These are phyloP conservation scores for Phialophora verrucosa DNA, from an alignment of 2,329 filamentous ascomycete genomes.

Conservation along the genomic window DNA sequence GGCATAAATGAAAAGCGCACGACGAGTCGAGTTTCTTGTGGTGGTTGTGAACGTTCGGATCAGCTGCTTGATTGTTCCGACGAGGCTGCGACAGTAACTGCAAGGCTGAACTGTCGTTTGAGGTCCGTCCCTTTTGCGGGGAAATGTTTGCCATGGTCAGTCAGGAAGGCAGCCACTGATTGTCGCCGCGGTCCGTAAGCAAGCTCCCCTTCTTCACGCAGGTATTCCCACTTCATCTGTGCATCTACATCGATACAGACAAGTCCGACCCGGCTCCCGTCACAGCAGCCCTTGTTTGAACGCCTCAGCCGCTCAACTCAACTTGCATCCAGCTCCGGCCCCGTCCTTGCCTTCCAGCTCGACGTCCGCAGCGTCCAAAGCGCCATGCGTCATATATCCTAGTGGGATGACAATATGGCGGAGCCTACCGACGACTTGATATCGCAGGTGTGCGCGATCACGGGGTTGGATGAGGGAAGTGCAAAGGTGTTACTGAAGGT, in stretches of 20 bases:
- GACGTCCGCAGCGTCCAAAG: background rate
- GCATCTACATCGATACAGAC: background rate
- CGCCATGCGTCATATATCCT: background rate
- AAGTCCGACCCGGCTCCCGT: background rate
- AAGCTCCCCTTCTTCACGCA: background rate
- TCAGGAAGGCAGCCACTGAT: no score
- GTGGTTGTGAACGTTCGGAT: no score
- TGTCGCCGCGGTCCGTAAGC: background rate
- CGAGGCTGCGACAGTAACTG: background rate
- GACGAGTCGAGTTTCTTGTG: background rate
- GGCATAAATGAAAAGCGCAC: background rate
- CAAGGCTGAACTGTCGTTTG: background rate
- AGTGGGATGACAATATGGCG: slow-evolving; percentile 22
- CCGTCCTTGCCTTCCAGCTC: background rate
- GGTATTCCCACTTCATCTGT: background rate
- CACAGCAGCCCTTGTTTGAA: background rate
- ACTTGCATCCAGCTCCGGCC: no score
- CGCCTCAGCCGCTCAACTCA: background rate
- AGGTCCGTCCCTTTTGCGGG: background rate
- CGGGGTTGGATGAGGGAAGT: slow-evolving; percentile 25
- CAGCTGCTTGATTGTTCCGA: background rate
- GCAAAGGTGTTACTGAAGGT: slow-evolving; percentile 31
- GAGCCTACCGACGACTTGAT: slow-evolving; percentile 27
- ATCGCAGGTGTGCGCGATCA: slow-evolving; percentile 28
- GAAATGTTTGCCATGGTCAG: background rate